Evolutionary conservation across 140 eudicot species (phyloP), one percentile per base, ranked within the genome.

Genomic region (Senecio squalidus): DNA sequence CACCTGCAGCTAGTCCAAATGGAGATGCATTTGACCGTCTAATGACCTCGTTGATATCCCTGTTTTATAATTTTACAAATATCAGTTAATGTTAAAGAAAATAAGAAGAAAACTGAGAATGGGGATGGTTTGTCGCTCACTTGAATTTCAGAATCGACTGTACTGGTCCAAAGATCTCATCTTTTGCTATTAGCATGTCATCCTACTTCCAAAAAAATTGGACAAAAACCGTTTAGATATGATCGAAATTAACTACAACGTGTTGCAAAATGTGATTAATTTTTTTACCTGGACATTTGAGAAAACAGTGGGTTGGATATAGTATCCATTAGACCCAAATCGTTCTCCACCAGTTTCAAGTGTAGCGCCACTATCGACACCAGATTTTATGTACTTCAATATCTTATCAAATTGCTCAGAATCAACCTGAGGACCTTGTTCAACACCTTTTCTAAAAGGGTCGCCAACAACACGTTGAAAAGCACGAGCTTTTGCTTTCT

Each of bases 391-490:
- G 74, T 84, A 92, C 65, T 78, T 72, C 66, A 92, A 73, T 20
- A 92, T 75, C 80, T 92, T 92, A 61, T 82, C 59, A 69, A 92
- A 92, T 66, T 87, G 98, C 61, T 77, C 80, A 6, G 77, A 40
- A 64, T 92, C 98, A 23, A 92, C 88, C 95, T 87, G 98, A 30
- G 98, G 98, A 56, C 98, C 98, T 82, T 92, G 98, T 59, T 84
- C 95, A 78, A 87, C 82, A 4, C 88, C 98, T 39, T 76, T 79
- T 67, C 60, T 84, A 60, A 87, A 92, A 41, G 98, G 98, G 58
- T 92, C 98, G 27, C 98, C 98, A 69, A 92, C 96, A 16, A 78
- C 73, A 23, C 98, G 98, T 29, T 70, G 68, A 34, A 74, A 1
- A 23, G 98, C 98, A 23, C 80, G 84, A 3, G 84, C 84, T 74